Percentiles rank a stretch among this genome's conserved stretches.
Evolutionary conservation across 805 yeast genomes (phyloP).

Genomic region (Yarrowia phangngaensis): DNA sequence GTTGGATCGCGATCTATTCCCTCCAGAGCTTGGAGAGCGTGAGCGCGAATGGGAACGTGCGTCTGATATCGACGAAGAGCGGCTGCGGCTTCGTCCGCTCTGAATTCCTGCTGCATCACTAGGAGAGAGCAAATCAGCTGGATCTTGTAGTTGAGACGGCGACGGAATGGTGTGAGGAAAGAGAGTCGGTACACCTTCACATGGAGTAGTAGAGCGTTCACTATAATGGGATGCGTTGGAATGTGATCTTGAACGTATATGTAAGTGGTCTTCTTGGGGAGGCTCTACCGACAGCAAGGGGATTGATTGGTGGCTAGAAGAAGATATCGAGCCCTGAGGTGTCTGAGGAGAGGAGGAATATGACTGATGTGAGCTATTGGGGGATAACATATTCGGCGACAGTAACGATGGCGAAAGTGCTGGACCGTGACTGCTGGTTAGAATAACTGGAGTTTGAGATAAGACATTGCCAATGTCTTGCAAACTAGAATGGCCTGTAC

Average conservation of each 20-base stretch:
- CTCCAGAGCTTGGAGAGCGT: background rate
- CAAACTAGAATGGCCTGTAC: background rate
- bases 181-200: slow-evolving; percentile 17
- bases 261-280: slow-evolving; percentile 6
- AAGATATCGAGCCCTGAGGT: slow-evolving; percentile 12
- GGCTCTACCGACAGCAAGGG: slow-evolving; percentile 23
- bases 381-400: slow-evolving; percentile 19
- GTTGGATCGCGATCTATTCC: slow-evolving; percentile 25
- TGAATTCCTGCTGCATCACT: slow-evolving; percentile 17
- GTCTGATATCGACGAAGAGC: slow-evolving; percentile 12
- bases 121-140: slow-evolving; percentile 23
- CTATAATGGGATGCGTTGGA: slow-evolving; percentile 17
- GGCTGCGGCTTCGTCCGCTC: slow-evolving; percentile 15
- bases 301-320: slow-evolving; percentile 15
- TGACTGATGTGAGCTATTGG: slow-evolving; percentile 11
- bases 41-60: slow-evolving; percentile 11
- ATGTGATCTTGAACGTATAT: slow-evolving; percentile 15
- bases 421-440: background rate
- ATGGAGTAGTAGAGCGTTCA: slow-evolving; percentile 7
- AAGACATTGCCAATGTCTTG: background rate
- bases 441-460: background rate
- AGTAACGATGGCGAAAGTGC: slow-evolving; percentile 17
- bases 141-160: slow-evolving; percentile 5
- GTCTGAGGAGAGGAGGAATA: slow-evolving; percentile 15
- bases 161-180: slow-evolving; percentile 12